phyloP scores from a whole-genome alignment of 495 filamentous ascomycete species.

The Cetradonia linearis region DNA sequence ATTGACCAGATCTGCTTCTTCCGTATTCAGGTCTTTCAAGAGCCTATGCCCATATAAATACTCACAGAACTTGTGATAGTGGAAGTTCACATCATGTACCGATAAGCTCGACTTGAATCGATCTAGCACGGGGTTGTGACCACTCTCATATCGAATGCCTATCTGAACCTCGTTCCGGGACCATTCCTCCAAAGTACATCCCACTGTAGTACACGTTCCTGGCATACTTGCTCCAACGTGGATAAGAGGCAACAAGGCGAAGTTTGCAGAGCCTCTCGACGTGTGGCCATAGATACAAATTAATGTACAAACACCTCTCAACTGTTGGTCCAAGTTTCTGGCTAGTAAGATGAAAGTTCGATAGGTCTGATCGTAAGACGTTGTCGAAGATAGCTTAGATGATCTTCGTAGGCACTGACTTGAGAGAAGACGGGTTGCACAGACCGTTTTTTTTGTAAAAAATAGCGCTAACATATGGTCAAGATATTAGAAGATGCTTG shows the following conservation, averaged over 20 bases:
- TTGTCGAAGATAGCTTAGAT: background rate
- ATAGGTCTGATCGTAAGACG: background rate
- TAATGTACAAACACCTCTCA: background rate
- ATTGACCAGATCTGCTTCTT: background rate
- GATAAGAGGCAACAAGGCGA: background rate
- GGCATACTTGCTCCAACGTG: background rate
- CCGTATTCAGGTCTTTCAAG: background rate
- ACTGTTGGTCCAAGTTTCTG: background rate
- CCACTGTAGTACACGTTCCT: background rate
- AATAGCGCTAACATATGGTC: too few relatives aligned
- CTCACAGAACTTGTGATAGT: background rate
- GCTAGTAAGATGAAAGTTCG: background rate
- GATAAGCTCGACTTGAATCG: background rate
- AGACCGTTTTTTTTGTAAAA: too few relatives aligned
- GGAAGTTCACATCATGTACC: background rate
- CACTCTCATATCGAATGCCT: too few relatives aligned
- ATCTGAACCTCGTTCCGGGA: background rate
- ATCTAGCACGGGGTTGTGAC: background rate
- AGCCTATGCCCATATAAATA: background rate
- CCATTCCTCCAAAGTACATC: background rate
- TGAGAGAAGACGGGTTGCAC: background rate
- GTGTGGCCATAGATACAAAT: background rate
- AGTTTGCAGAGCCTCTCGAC: background rate
- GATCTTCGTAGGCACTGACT: background rate
- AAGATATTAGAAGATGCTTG: too few relatives aligned